Evolutionary conservation across 768 basidiomycete genomes (phyloP).

Genomic region (Tephrocybe sp.): DNA sequence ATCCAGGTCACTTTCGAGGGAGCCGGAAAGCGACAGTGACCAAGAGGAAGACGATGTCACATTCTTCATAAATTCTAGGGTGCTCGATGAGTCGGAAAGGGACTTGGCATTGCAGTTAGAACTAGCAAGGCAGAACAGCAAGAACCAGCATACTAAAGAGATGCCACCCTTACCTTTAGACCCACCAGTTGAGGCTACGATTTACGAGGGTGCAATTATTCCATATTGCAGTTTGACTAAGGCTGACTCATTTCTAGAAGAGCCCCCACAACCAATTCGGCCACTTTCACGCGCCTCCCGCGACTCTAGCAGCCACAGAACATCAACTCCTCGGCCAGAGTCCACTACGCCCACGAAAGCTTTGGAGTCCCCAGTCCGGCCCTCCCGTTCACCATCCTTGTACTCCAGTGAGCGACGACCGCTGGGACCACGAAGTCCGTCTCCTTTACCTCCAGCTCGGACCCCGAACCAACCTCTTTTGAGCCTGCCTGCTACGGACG

Average conservation of each 20-base stretch:
- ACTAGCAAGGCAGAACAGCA: constrained; percentile 81
- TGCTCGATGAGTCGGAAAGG: constrained; percentile 66
- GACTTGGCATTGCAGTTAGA: constrained; percentile 79
- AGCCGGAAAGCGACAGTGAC: constrained; percentile 40
- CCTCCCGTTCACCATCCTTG: constrained; percentile 45
- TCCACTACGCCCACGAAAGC: constrained; percentile 39
- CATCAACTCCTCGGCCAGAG: constrained; percentile 47
- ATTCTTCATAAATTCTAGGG: constrained; percentile 33
- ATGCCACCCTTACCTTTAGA: constrained; percentile 40
- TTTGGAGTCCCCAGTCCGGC: constrained; percentile 32
- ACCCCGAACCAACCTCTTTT: constrained; percentile 33
- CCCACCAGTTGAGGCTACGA: constrained; percentile 58
- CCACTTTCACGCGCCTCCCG: constrained; percentile 56
- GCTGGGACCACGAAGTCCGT: constrained; percentile 74
- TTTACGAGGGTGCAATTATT: constrained; percentile 68
- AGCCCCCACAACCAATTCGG: constrained; percentile 53
- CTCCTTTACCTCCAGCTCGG: constrained; percentile 56
- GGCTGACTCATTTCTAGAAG: constrained; percentile 42
- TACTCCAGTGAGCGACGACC: constrained; percentile 59
- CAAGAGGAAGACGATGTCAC: constrained; percentile 46
- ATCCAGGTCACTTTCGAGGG: constrained; percentile 46
- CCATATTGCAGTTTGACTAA: constrained; percentile 5
- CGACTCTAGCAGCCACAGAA: constrained; percentile 39
- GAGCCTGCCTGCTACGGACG: constrained; percentile 47
- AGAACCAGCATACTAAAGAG: constrained; percentile 62